These are phyloP conservation scores for Candida glucosophila DNA, from an alignment of 1,139 yeast genomes.

Conservation along the genomic window DNA sequence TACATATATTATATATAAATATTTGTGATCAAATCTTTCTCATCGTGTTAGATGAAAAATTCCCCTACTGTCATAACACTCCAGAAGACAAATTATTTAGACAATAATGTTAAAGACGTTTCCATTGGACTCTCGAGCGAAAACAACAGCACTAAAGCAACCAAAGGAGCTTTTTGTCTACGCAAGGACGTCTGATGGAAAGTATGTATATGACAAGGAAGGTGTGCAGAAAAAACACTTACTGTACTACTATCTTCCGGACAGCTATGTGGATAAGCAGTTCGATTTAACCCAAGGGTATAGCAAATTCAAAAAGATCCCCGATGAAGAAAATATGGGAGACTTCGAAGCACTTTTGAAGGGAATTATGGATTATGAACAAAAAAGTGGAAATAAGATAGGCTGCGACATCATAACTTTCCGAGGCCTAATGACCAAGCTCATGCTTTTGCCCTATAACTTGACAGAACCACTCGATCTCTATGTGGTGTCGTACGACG, in stretches of 20 bases:
- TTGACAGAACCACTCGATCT: conserved; percentile 50
- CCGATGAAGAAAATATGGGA: conserved; percentile 42
- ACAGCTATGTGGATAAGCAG: conserved; percentile 42
- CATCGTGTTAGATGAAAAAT: too few relatives aligned
- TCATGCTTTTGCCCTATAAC: conserved; percentile 56
- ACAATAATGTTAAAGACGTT: conserved; percentile 28
- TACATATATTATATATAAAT: too few relatives aligned
- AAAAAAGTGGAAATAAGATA: conserved; percentile 31
- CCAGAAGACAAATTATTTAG: too few relatives aligned
- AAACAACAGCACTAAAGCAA: conserved; percentile 52
- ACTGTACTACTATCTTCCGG: conserved; percentile 72
- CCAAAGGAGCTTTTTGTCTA: conserved; percentile 65
- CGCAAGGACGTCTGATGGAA: conserved; percentile 46
- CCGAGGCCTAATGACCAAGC: conserved; percentile 71
- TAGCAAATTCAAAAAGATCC: conserved; percentile 45
- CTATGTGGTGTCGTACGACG: conserved; percentile 61
- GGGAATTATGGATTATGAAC: conserved; percentile 52
- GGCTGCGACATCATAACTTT: conserved; percentile 69
- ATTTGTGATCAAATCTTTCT: too few relatives aligned
- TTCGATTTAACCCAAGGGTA: conserved; percentile 62
- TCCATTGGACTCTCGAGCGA: conserved; percentile 41
- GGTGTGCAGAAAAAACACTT: conserved; percentile 34
- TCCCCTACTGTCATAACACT: too few relatives aligned
- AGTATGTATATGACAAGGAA: conserved; percentile 34
- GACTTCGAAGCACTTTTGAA: conserved; percentile 52